Conservation (phyloP, 140 eudicot species). For the Stevia rebaudiana region DNA sequence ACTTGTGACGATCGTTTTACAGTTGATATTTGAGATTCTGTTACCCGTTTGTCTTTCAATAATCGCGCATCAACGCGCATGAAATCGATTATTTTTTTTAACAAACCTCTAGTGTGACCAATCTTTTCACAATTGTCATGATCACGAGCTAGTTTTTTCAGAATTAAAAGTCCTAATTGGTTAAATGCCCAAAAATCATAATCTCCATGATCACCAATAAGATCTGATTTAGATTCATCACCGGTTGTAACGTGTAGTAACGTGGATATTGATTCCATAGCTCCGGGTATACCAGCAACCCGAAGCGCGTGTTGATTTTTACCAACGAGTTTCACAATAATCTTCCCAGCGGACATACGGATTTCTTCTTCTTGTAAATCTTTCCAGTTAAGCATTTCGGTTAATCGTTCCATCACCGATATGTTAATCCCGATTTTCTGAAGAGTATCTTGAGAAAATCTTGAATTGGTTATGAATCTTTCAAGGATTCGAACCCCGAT, state of each 20-base stretch:
- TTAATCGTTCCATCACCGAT: conserved; percentile 61
- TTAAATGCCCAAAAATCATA: conserved; percentile 64
- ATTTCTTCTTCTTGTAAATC: conserved; percentile 73
- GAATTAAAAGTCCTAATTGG: conserved; percentile 62
- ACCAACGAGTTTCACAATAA: conserved; percentile 47
- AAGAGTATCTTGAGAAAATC: conserved; percentile 62
- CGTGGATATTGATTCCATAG: conserved; percentile 78
- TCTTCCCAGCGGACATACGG: conserved; percentile 65
- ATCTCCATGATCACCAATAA: conserved; percentile 41
- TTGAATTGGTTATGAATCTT: conserved; percentile 39
- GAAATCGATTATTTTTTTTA: conserved; percentile 68
- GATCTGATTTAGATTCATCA: conserved; percentile 39
- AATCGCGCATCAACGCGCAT: conserved; percentile 48
- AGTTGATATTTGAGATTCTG: conserved; percentile 46
- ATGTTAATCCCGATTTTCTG: conserved; percentile 69
- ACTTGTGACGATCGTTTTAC: conserved; percentile 72
- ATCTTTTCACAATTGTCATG: conserved; percentile 81
- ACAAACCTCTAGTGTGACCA: conserved; percentile 70
- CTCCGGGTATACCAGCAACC: conserved; percentile 80
- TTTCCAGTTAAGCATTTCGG: conserved; percentile 90
- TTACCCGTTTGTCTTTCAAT: conserved; percentile 33
- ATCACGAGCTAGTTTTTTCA: conserved; percentile 88
- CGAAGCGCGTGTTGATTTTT: conserved; percentile 69
- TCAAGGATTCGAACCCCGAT: conserved; percentile 62
- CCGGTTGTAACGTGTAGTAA: conserved; percentile 44